Evolutionary conservation across 768 basidiomycete species (phyloP).

Genomic region (Mycena pura): DNA sequence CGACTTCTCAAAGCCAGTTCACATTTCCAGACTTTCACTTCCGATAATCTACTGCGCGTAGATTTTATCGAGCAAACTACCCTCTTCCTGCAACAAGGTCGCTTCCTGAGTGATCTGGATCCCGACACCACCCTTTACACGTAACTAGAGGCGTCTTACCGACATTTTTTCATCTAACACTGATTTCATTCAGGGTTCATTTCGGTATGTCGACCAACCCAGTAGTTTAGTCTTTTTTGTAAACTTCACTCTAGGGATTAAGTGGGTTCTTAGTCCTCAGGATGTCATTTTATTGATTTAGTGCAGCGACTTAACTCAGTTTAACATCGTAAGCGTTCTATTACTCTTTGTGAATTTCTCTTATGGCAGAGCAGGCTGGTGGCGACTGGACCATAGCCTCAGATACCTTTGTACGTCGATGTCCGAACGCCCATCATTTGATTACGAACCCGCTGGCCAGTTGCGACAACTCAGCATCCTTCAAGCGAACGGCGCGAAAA

Average conservation of each 20-base stretch:
- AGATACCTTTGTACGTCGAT: conserved; percentile 14
- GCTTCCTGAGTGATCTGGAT: conserved; percentile 21
- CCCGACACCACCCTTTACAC: conserved; percentile 29
- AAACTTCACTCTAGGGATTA: conserved; percentile 13
- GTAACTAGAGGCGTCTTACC: too few relatives aligned
- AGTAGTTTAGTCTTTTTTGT: background rate
- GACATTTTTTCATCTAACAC: too few relatives aligned
- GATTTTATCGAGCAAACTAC: conserved; percentile 28
- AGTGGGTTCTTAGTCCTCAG: conserved; percentile 4
- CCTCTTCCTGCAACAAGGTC: conserved; percentile 29
- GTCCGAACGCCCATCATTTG: too few relatives aligned
- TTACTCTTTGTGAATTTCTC: background rate
- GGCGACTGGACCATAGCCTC: conserved; percentile 24
- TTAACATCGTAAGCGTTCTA: background rate
- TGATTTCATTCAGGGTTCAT: too few relatives aligned
- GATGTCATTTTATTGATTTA: background rate
- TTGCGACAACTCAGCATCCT: conserved; percentile 22
- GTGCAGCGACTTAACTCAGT: conserved; percentile 21
- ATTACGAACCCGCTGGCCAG: background rate
- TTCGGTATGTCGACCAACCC: conserved; percentile 13
- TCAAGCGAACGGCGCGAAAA: conserved; percentile 27
- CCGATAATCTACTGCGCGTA: conserved; percentile 25
- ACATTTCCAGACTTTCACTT: conserved; percentile 17
- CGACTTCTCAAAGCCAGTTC: background rate
- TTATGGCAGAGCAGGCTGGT: background rate